Percentiles rank a stretch among this genome's conserved stretches.
Evolutionary conservation across 345 rosid species (phyloP).

Genomic region (Noccaea caerulescens): DNA sequence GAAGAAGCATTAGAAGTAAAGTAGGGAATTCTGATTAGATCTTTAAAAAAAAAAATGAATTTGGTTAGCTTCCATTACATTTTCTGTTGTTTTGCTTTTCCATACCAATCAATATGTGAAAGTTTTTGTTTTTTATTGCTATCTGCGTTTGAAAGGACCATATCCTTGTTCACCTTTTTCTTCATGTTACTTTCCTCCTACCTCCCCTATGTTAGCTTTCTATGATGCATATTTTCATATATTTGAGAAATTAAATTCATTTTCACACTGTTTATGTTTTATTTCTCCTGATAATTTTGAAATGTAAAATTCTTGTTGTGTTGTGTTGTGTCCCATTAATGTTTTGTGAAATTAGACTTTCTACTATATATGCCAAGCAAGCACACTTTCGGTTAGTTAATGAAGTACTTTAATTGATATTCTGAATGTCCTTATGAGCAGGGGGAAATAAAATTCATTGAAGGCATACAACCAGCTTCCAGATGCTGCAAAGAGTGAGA

Average conservation of each 20-base stretch:
- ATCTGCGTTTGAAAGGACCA: constrained; percentile 37
- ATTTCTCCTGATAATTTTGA: constrained; percentile 1
- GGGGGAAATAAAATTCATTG: constrained; percentile 71
- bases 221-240: neutral
- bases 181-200: constrained; percentile 32
- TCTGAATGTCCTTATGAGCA: constrained; percentile 38
- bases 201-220: constrained; percentile 1
- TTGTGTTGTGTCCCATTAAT: constrained; percentile 4
- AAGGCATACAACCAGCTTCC: constrained; percentile 71
- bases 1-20: constrained; percentile 35
- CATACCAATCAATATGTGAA: constrained; percentile 33
- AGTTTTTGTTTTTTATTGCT: constrained; percentile 43
- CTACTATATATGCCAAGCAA: neutral
- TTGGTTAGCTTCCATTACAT: constrained; percentile 28
- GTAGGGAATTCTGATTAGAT: constrained; percentile 16
- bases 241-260: neutral
- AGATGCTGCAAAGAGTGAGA: constrained; percentile 89
- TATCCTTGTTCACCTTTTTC: constrained; percentile 21
- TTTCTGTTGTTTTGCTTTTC: constrained; percentile 20
- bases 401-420: constrained; percentile 8
- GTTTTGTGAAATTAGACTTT: constrained; percentile 4
- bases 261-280: constrained; percentile 23
- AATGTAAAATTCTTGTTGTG: constrained; percentile 18
- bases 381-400: neutral
- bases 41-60: neutral